Evolutionary conservation across 306 rosid species (phyloP), one percentile per base, ranked within the genome.

Genomic region (Pachyrhizus erosus): DNA sequence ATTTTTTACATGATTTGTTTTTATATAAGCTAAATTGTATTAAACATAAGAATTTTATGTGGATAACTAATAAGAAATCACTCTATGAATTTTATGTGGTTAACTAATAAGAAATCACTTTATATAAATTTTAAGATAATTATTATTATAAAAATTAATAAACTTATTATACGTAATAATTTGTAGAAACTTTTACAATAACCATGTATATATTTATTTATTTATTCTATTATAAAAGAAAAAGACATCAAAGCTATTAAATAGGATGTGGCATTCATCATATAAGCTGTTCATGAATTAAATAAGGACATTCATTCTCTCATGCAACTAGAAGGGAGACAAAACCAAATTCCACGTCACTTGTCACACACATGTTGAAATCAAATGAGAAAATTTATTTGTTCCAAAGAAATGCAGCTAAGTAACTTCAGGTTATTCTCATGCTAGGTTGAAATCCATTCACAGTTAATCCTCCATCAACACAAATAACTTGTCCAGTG

Each of bases 401-500:
- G n/a, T 70, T 43, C 61, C 40, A 20, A 0, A 34, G 9, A n/a
- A 39, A 26, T 43, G 5, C n/a, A 10, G 9, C 9, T 26, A 24
- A 15, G 37, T 54, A 52, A 62, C 9, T 86, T 83, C 73, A 90
- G 43, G 48, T 68, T 40, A 83, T 77, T 54, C 88, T 73, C 77
- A 70, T 82, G 84, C 75, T 80, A 54, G 91, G 85, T 46, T 82
- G 81, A 86, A 94, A 92, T 34, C 92, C 89, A 87, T 87, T 78
- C 6, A 83, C 97, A 12, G 94, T 91, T 54, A 87, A 74, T 45
- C 97, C 98, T 70, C 98, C 97, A 83, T 94, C 97, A 48, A 92
- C 97, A 31, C 83, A 80, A 24, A 94, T 86, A 69, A 87, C 83
- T 54, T 94, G 98, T 70, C 97, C 94, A 43, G 93, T 91, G 84